Evolutionary conservation across 2,329 filamentous ascomycete species (phyloP).

Genomic region (Berkeleyomyces basicola): DNA sequence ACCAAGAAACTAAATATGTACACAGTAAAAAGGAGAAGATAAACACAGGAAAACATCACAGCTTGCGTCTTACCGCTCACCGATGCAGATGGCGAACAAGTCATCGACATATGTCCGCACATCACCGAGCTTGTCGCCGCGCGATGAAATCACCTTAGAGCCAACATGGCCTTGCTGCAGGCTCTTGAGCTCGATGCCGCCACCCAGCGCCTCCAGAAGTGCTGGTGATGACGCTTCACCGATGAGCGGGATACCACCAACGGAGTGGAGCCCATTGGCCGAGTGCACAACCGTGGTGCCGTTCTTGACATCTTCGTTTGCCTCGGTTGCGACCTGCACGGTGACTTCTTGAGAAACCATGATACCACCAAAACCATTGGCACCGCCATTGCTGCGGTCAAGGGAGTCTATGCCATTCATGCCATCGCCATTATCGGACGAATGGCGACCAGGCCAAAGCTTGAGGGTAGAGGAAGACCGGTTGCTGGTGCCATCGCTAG

Average conservation of each 20-base stretch:
- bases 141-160: conserved; percentile 14
- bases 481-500: conserved; percentile 17
- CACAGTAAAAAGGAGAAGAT: neutral
- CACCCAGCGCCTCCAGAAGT: neutral
- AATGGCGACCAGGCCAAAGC: conserved; percentile 18
- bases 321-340: conserved; percentile 25
- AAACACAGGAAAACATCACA: neutral
- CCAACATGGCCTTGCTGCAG: conserved; percentile 19
- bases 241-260: conserved; percentile 6
- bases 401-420: neutral
- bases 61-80: conserved; percentile 4
- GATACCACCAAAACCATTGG: conserved; percentile 34
- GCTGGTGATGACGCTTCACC: conserved; percentile 7
- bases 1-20: neutral
- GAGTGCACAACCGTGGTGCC: neutral
- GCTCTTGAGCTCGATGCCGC: conserved; percentile 9
- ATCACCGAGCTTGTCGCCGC: conserved; percentile 22
- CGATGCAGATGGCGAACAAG: conserved; percentile 18
- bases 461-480: conserved; percentile 21
- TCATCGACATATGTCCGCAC: conserved; percentile 29
- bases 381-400: conserved; percentile 10
- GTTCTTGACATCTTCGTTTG: conserved; percentile 15
- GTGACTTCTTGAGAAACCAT: conserved; percentile 46
- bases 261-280: neutral
- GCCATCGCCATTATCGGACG: neutral